Base-by-base conservation (phyloP, 164 flowering plant species). In the Vitis cinerea region DNA sequence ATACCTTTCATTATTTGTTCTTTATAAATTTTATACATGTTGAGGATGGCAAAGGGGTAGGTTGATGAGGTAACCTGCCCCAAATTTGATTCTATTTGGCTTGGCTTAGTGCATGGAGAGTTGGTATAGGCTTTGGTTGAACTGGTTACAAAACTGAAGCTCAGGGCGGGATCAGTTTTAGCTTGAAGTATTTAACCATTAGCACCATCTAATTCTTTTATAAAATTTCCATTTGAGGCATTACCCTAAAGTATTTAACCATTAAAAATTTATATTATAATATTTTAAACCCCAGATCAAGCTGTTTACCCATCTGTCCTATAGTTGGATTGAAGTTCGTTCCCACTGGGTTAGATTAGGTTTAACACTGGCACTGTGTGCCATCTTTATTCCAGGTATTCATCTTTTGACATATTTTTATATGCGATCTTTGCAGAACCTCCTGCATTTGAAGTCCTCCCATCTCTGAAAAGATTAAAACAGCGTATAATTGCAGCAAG, bases 401-500 rank as follows among this genome's bases (percentile, higher is more conserved):
- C 2, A 19, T 51, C 44, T 15, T 52, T 68, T 57, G 53, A 63
- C 53, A 44, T 61, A 30, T 10, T 66, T 16, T 55, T 57, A 29
- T 53, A 19, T 56, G 10, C 71, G 8, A 27, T 63, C 11, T 75
- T 55, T 79, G 64, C 90, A 92, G 99, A 95, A 77, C 75, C 88
- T 76, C 98, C 98, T 60, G 99, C 99, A 51, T 95, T 95, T 84
- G 90, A 88, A 77, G 93, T 95, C 56, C 87, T 95, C 47, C 98
- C 99, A 50, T 83, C 94, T 59, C 85, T 95, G 53, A 88, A 83
- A 81, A 83, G 81, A 83, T 80, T 95, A 72, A 95, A 91, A 75
- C 90, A 92, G 67, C 90, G 97, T 0, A 64, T 95, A 56, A 73
- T 75, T 70, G 91, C 97, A 3, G 98, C 97, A 65, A 78, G 96